Base-by-base conservation (phyloP, 2,329 filamentous ascomycete species). In the Hypoxylon sp. region DNA sequence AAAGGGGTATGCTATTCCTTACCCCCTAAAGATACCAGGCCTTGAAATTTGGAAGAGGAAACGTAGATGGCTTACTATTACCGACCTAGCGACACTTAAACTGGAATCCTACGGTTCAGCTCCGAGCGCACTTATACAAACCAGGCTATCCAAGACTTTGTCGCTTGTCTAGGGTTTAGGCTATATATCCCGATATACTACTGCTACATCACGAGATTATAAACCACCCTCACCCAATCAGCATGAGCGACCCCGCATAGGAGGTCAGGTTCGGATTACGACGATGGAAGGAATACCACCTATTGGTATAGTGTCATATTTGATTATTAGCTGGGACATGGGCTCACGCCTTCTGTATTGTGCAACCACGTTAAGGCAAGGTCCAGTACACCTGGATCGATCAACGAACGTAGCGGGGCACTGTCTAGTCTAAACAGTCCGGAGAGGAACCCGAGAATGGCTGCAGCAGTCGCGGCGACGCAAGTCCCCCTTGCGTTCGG, bases 111-210 rank as follows among this genome's bases (percentile, higher is more conserved):
- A 25, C 31, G 10, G n/a, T 33, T n/a, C 6, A 37, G 25, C 46
- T 64, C 61, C 53, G 61, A 44, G n/a, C n/a, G 11, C 49, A 27
- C 14, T 35, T 44, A 49, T 61, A 49, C n/a, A 17, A 17, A 55
- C 46, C 48, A 60, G 56, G 44, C 13, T 14, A 57, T 49, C 61
- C 64, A 64, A 70, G 60, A 67, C 55, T 27, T 25, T 22, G 30
- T 42, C 54, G 14, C 10, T 33, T 59, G 27, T 46, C 30, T 8
- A n/a, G 33, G 53, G 37, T 71, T 71, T 71, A 71, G 69, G 61
- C 69, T 71, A 71, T 68, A 66, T 66, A 58, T 6, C 11, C 51
- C n/a, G n/a, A 49, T 35, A 40, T 35, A 46, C 27, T 37, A 56
- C 44, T 31, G 66, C 59, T 40, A 64, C 68, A 57, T 65, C 64